Conservation (phyloP, 345 rosid genomes). For the Kernera saxatilis region DNA sequence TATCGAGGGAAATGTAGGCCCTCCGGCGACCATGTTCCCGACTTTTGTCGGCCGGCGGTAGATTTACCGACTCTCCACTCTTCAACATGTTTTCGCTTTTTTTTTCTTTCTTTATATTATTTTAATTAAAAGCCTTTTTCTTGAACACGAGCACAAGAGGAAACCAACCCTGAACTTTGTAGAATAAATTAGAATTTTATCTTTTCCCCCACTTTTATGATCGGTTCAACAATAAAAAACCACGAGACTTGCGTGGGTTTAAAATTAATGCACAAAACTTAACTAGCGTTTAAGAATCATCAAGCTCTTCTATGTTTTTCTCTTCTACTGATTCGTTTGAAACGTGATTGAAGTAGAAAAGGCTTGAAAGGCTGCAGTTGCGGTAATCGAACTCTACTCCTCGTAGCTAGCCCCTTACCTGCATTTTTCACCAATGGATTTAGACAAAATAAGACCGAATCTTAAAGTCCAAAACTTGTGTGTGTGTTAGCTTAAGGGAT, state of each 20-base stretch:
- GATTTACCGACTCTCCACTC: conserved; percentile 43
- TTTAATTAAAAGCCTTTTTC: background rate
- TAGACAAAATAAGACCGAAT: background rate
- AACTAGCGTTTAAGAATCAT: background rate
- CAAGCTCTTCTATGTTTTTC: conserved; percentile 8
- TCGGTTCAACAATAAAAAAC: background rate
- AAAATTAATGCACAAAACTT: conserved; percentile 10
- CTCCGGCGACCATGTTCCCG: conserved; percentile 14
- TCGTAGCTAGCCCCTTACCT: conserved; percentile 37
- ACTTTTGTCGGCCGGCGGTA: conserved; percentile 62
- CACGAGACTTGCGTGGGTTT: conserved; percentile 11
- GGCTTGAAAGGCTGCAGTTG: conserved; percentile 37
- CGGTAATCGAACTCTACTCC: conserved; percentile 17
- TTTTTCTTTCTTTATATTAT: background rate
- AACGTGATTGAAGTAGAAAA: conserved; percentile 35
- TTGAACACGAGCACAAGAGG: background rate
- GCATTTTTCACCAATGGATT: conserved; percentile 18
- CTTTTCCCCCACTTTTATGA: background rate
- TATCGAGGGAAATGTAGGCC: conserved; percentile 22
- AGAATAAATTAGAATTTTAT: background rate
- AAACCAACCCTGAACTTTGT: conserved; percentile 5
- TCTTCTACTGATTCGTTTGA: conserved; percentile 39
- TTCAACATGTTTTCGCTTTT: background rate
- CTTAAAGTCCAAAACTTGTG: background rate
- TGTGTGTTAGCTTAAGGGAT: background rate